Conservation (phyloP, 2,329 filamentous ascomycete species). For the Pseudogymnoascus sp. region DNA sequence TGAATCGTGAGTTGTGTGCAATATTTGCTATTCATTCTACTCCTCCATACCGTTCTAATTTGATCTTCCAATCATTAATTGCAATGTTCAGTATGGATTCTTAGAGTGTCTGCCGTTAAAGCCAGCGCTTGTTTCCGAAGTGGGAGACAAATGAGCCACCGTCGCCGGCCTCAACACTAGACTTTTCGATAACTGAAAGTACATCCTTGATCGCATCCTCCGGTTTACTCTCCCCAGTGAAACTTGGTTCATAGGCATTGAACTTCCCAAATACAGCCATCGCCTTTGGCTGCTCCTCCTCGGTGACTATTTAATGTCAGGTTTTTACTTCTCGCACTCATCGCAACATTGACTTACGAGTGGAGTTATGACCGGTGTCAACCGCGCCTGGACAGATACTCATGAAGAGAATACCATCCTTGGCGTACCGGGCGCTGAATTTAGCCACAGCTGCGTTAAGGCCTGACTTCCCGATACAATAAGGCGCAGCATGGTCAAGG, state of each 20-base stretch:
- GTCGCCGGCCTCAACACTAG: conserved; percentile 21
- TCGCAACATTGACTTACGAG: conserved; percentile 15
- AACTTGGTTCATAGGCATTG: conserved; percentile 21
- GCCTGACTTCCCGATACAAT: conserved; percentile 45
- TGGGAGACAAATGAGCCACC: conserved; percentile 19
- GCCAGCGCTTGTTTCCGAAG: conserved; percentile 13
- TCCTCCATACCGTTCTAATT: no score
- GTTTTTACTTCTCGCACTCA: conserved; percentile 12
- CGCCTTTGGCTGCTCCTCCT: conserved; percentile 21
- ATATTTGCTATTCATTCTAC: no score
- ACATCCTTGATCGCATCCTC: conserved; percentile 21
- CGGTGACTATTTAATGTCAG: conserved; percentile 12
- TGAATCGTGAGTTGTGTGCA: no score
- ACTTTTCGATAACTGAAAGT: conserved; percentile 20
- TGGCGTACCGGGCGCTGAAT: conserved; percentile 41
- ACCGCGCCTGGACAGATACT: conserved; percentile 45
- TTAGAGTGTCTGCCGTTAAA: neutral
- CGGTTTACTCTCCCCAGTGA: conserved; percentile 19
- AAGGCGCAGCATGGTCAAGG: conserved; percentile 33
- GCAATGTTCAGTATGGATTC: no score
- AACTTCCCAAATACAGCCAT: conserved; percentile 20
- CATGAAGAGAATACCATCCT: conserved; percentile 47
- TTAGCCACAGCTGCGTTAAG: conserved; percentile 48
- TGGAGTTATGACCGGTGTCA: conserved; percentile 30
- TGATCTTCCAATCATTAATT: no score